These are phyloP conservation scores for Debaryomyces maramus DNA, from an alignment of 805 yeast genomes.

Conservation along the genomic window DNA sequence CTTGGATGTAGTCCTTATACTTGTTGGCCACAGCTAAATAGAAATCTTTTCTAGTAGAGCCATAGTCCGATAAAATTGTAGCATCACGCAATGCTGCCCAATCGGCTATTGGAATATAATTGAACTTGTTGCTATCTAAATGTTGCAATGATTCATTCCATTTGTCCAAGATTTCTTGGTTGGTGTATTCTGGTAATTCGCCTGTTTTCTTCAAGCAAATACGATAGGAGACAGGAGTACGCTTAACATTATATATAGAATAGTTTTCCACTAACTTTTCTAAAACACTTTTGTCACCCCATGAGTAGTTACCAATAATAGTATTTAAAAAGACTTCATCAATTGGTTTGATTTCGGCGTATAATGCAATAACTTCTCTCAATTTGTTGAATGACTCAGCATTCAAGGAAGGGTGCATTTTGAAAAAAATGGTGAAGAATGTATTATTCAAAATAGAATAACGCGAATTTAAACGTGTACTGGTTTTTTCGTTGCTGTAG, in stretches of 20 bases:
- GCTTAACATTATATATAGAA: conserved; percentile 53
- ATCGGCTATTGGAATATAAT: conserved; percentile 76
- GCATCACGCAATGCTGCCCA: conserved; percentile 85
- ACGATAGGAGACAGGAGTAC: conserved; percentile 71
- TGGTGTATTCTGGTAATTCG: conserved; percentile 51
- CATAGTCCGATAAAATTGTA: conserved; percentile 50
- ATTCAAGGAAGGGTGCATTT: conserved; percentile 50
- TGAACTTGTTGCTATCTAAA: conserved; percentile 55
- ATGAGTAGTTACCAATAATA: conserved; percentile 61
- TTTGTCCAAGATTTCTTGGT: conserved; percentile 50
- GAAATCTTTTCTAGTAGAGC: conserved; percentile 48
- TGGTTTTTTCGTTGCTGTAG: conserved; percentile 44
- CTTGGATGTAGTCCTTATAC: conserved; percentile 45
- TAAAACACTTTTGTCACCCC: conserved; percentile 68
- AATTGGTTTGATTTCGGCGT: conserved; percentile 55
- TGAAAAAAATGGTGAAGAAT: conserved; percentile 68
- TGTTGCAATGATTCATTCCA: conserved; percentile 53
- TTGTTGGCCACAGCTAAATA: conserved; percentile 56
- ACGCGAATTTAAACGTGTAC: conserved; percentile 62
- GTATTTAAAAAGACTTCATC: conserved; percentile 86
- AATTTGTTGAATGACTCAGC: conserved; percentile 58
- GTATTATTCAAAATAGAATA: conserved; percentile 71
- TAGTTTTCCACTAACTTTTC: conserved; percentile 64
- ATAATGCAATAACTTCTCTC: conserved; percentile 54
- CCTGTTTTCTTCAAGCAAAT: conserved; percentile 73